Conservation (phyloP, 139 green algal genomes). For the Tetradesmus obliquus region DNA sequence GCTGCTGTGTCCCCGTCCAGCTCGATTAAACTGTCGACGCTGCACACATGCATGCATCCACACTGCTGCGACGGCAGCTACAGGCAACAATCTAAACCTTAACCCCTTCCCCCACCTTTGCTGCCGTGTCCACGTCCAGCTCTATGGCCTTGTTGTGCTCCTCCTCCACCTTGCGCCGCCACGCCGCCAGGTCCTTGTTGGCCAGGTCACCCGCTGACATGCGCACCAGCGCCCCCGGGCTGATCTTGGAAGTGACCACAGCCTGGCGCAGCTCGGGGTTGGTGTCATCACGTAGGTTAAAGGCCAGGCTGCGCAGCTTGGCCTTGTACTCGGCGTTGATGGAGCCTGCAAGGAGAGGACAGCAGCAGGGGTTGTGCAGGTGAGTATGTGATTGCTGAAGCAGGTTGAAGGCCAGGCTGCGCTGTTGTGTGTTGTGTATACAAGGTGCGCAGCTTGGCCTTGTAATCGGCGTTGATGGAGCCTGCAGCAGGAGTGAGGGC, state of each 20-base stretch:
- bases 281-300: slow-evolving; percentile 88
- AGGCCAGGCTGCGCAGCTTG: slow-evolving; percentile 83
- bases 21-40: neutral
- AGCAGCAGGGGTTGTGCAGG: neutral
- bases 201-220: slow-evolving; percentile 70
- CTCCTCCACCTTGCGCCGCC: slow-evolving; percentile 78
- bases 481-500: neutral
- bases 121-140: slow-evolving; percentile 78
- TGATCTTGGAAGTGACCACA: slow-evolving; percentile 71
- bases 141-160: slow-evolving; percentile 78
- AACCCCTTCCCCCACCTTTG: slow-evolving; percentile 39
- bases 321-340: slow-evolving; percentile 87
- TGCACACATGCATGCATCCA: neutral
- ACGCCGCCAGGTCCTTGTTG: slow-evolving; percentile 76
- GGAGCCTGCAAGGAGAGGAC: slow-evolving; percentile 45
- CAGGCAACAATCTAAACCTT: neutral
- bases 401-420: neutral
- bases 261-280: slow-evolving; percentile 78
- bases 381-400: neutral
- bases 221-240: slow-evolving; percentile 57
- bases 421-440: too few species aligned
- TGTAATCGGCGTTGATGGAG: neutral
- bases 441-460: neutral
- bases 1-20: neutral
- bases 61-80: neutral